Evolutionary conservation across 208 protist genomes (phyloP).

Genomic region (Trypanosomatidae sp.): DNA sequence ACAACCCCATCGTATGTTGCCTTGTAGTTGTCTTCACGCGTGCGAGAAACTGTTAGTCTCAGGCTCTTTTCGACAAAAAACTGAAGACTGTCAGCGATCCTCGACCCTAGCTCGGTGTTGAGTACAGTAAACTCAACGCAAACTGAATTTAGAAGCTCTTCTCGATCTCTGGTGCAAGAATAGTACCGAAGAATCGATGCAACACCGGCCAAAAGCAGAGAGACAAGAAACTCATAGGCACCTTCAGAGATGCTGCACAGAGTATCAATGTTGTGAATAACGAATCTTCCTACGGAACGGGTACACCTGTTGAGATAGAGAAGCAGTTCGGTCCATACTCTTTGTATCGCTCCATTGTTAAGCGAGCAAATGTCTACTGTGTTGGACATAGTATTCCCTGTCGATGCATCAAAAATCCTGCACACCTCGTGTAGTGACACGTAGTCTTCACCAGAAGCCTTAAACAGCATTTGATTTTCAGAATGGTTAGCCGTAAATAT

Average conservation of each 20-base stretch:
- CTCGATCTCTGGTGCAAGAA: slow-evolving; percentile 12
- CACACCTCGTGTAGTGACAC: slow-evolving; percentile 16
- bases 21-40: slow-evolving; percentile 7
- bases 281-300: slow-evolving; percentile 13
- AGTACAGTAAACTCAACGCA: slow-evolving; percentile 40
- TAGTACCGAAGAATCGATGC: slow-evolving; percentile 38
- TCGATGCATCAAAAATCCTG: neutral
- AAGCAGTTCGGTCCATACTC: slow-evolving; percentile 31
- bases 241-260: slow-evolving; percentile 30
- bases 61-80: slow-evolving; percentile 50
- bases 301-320: slow-evolving; percentile 17
- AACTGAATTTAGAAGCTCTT: slow-evolving; percentile 16
- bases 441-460: slow-evolving; percentile 12
- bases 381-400: neutral
- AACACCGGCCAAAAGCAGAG: slow-evolving; percentile 37
- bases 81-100: slow-evolving; percentile 40
- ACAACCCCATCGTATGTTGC: slow-evolving; percentile 6
- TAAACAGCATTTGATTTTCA: slow-evolving; percentile 12
- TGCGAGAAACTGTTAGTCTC: slow-evolving; percentile 33
- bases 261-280: slow-evolving; percentile 44
- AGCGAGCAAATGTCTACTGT: slow-evolving; percentile 9
- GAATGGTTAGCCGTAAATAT: slow-evolving; percentile 24
- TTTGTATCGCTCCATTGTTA: slow-evolving; percentile 11
- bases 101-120: slow-evolving; percentile 17
- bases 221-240: slow-evolving; percentile 48